Percentiles rank a stretch among this genome's conserved stretches.
These are phyloP conservation scores for Viridothelium virens DNA, from an alignment of 495 filamentous ascomycete genomes.

Conservation along the genomic window DNA sequence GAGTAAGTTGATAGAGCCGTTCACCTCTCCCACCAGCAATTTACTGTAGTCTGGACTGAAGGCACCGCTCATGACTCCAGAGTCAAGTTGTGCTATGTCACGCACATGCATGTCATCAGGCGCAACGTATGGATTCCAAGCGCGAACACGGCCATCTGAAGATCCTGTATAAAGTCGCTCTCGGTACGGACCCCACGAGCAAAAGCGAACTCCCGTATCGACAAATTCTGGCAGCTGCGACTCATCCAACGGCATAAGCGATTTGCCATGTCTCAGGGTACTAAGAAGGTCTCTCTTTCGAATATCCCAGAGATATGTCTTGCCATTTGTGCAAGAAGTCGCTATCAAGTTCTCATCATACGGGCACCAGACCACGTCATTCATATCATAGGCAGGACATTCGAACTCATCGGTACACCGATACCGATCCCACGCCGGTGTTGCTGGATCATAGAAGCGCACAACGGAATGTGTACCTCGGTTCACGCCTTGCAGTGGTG, in stretches of 20 bases:
- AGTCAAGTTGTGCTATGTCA: constrained; percentile 45
- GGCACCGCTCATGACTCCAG: constrained; percentile 55
- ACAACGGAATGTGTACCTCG: constrained; percentile 44
- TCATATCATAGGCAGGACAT: constrained; percentile 78
- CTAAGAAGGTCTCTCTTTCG: constrained; percentile 55
- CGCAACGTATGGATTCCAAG: constrained; percentile 68
- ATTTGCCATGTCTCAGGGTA: constrained; percentile 58
- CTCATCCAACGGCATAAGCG: constrained; percentile 55
- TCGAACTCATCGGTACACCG: constrained; percentile 46
- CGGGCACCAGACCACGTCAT: constrained; percentile 58
- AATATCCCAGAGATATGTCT: constrained; percentile 77
- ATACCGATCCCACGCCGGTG: constrained; percentile 31
- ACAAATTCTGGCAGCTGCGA: constrained; percentile 51
- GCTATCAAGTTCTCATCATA: constrained; percentile 55
- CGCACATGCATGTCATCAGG: constrained; percentile 54
- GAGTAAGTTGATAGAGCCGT: constrained; percentile 63
- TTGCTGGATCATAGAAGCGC: constrained; percentile 43
- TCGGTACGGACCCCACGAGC: constrained; percentile 63
- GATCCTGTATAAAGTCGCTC: constrained; percentile 81
- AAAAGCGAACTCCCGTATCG: constrained; percentile 76
- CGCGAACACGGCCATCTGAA: constrained; percentile 78
- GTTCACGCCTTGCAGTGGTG: constrained; percentile 28
- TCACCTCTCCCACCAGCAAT: constrained; percentile 68
- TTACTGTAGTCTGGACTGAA: constrained; percentile 66
- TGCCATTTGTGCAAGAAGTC: constrained; percentile 76